Evolutionary conservation across 306 rosid species (phyloP).

Genomic region (Castanea crenata): DNA sequence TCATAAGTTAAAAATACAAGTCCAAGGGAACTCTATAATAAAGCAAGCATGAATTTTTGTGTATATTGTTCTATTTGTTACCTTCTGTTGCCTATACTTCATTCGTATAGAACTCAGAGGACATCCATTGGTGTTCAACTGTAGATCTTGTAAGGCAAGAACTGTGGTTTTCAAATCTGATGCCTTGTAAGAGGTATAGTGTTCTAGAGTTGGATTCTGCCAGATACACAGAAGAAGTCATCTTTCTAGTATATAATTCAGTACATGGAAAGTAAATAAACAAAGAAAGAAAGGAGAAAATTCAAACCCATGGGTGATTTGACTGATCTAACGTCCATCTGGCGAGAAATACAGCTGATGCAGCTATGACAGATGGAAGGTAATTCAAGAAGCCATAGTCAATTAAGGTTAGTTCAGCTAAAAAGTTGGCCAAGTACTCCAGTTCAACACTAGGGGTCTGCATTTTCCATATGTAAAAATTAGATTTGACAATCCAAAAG

Average conservation of each 20-base stretch:
- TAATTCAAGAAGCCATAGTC: conserved; percentile 67
- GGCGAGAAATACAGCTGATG: conserved; percentile 90
- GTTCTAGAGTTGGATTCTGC: conserved; percentile 85
- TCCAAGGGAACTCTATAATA: background rate
- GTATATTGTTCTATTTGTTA: conserved; percentile 11
- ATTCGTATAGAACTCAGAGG: conserved; percentile 58
- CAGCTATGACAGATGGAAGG: conserved; percentile 83
- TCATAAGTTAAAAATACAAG: background rate
- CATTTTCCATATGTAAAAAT: conserved; percentile 23
- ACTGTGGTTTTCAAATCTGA: conserved; percentile 68
- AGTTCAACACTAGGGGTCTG: conserved; percentile 80
- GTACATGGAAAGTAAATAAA: conserved; percentile 14
- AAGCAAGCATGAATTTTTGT: background rate
- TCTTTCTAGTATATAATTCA: conserved; percentile 2
- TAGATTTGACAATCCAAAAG: background rate
- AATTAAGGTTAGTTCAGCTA: conserved; percentile 75
- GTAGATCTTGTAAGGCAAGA: conserved; percentile 77
- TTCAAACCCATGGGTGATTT: conserved; percentile 86
- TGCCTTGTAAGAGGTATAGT: conserved; percentile 66
- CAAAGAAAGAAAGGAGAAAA: conserved; percentile 4
- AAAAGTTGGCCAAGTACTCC: conserved; percentile 83
- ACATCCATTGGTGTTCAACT: conserved; percentile 59
- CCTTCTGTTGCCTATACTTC: conserved; percentile 83
- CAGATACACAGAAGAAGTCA: conserved; percentile 15
- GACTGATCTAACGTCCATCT: conserved; percentile 86